Evolutionary conservation across 768 basidiomycete genomes (phyloP).

Genomic region (Crucibulum laeve): DNA sequence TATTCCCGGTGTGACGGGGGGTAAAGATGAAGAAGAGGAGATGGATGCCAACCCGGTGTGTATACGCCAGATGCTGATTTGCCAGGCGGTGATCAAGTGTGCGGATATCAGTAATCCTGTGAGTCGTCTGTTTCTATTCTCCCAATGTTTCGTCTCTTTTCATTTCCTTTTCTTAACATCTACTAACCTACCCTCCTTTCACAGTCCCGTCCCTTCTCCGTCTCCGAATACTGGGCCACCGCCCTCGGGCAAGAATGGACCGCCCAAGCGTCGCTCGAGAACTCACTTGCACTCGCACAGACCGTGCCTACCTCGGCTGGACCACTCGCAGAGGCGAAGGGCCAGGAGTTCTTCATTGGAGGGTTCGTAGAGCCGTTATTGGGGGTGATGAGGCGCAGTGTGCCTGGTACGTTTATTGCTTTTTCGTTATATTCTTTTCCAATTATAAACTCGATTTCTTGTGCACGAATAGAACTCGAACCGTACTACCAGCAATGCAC

Average conservation of each 20-base stretch:
- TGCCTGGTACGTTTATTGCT: slow-evolving; percentile 56
- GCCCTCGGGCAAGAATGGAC: slow-evolving; percentile 90
- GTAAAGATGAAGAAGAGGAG: too few species aligned
- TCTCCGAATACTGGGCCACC: slow-evolving; percentile 89
- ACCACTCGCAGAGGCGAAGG: slow-evolving; percentile 62
- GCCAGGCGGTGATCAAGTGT: slow-evolving; percentile 92
- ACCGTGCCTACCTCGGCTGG: slow-evolving; percentile 43
- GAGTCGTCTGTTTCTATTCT: too few species aligned
- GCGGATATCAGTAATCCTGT: slow-evolving; percentile 99
- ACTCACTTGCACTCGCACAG: slow-evolving; percentile 65
- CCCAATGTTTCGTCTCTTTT: too few species aligned
- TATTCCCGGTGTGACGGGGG: slow-evolving; percentile 34
- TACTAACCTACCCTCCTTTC: slow-evolving; percentile 6
- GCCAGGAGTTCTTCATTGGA: slow-evolving; percentile 87
- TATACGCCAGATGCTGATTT: slow-evolving; percentile 63
- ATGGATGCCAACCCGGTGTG: too few species aligned
- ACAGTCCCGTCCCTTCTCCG: slow-evolving; percentile 88
- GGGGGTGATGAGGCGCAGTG: slow-evolving; percentile 62
- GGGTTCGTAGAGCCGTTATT: slow-evolving; percentile 83
- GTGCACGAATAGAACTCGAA: too few species aligned
- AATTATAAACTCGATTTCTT: too few species aligned
- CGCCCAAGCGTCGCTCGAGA: slow-evolving; percentile 83
- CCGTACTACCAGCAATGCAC: too few species aligned
- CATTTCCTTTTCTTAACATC: slow-evolving; percentile 1
- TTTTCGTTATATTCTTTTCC: background rate